Evolutionary conservation across 495 filamentous ascomycete species (phyloP).

Genomic region (Aeminium ludgeri): DNA sequence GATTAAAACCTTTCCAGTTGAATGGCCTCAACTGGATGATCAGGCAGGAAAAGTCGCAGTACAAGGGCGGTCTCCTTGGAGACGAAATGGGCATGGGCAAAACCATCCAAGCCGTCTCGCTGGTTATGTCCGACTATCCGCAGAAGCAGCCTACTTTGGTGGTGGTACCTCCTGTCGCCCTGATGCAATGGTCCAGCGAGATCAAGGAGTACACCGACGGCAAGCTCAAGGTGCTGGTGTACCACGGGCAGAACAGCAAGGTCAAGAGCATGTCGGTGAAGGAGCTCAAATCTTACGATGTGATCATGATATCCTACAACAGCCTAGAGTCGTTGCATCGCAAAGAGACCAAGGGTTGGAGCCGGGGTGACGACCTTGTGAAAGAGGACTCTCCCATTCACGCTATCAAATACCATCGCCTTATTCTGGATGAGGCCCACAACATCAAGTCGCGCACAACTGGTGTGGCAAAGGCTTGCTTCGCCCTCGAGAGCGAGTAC

Average conservation of each 20-base stretch:
- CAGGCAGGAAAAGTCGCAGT: slow-evolving; percentile 66
- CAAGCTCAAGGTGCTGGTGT: slow-evolving; percentile 72
- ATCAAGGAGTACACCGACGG: slow-evolving; percentile 83
- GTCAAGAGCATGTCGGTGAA: slow-evolving; percentile 54
- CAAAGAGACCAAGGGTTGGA: slow-evolving; percentile 83
- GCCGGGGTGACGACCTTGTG: slow-evolving; percentile 52
- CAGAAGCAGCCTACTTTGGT: slow-evolving; percentile 69
- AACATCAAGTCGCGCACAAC: slow-evolving; percentile 81
- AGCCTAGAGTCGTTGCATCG: slow-evolving; percentile 80
- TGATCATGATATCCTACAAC: slow-evolving; percentile 91
- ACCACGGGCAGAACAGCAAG: slow-evolving; percentile 72
- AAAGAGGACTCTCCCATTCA: slow-evolving; percentile 82
- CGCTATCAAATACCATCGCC: slow-evolving; percentile 68
- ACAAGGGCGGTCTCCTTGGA: slow-evolving; percentile 75
- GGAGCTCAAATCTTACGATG: slow-evolving; percentile 65
- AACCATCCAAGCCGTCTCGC: slow-evolving; percentile 89
- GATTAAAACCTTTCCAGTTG: slow-evolving; percentile 79
- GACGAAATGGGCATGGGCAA: slow-evolving; percentile 99
- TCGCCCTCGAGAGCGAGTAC: slow-evolving; percentile 67
- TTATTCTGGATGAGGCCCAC: slow-evolving; percentile 92
- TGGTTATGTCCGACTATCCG: slow-evolving; percentile 94
- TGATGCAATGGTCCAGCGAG: slow-evolving; percentile 95
- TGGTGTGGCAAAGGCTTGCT: slow-evolving; percentile 86
- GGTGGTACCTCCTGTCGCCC: slow-evolving; percentile 79
- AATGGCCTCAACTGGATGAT: slow-evolving; percentile 91